These are phyloP conservation scores for Dryas integrifolia DNA, from an alignment of 331 rosid species.

Conservation along the genomic window DNA sequence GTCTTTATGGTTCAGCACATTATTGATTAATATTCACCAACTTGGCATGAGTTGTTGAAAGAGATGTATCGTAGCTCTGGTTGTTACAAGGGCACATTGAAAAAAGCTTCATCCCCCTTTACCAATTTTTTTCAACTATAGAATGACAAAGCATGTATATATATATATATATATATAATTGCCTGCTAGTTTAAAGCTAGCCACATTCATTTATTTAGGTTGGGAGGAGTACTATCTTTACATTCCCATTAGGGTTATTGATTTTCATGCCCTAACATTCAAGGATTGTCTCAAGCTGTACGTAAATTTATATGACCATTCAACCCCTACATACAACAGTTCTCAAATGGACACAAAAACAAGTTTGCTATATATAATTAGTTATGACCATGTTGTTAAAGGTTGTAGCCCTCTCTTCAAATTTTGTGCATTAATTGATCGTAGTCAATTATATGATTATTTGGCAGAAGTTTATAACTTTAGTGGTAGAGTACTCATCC, in stretches of 20 bases:
- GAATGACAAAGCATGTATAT: conserved; percentile 5
- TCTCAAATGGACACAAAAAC: too few relatives aligned
- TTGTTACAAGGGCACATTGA: conserved; percentile 26
- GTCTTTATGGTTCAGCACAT: conserved; percentile 17
- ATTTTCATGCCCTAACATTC: background rate
- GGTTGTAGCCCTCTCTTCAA: too few relatives aligned
- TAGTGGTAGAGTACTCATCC: too few relatives aligned
- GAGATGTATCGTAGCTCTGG: conserved; percentile 18
- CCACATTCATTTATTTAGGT: background rate
- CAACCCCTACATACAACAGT: too few relatives aligned
- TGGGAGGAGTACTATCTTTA: background rate
- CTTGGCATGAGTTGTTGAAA: conserved; percentile 25
- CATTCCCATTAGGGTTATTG: background rate
- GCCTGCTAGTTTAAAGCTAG: background rate
- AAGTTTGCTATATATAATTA: too few relatives aligned
- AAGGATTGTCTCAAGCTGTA: too few relatives aligned
- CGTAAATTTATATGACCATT: too few relatives aligned
- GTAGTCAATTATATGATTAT: too few relatives aligned
- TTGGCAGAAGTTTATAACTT: too few relatives aligned
- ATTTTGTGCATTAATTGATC: too few relatives aligned
- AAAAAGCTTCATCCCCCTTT: conserved; percentile 9
- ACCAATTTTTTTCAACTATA: conserved; percentile 6
- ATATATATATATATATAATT: background rate
- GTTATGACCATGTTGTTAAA: too few relatives aligned
- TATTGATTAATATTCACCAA: conserved; percentile 16